Conservation (phyloP, 495 filamentous ascomycete species). For the Annulohypoxylon bovei region DNA sequence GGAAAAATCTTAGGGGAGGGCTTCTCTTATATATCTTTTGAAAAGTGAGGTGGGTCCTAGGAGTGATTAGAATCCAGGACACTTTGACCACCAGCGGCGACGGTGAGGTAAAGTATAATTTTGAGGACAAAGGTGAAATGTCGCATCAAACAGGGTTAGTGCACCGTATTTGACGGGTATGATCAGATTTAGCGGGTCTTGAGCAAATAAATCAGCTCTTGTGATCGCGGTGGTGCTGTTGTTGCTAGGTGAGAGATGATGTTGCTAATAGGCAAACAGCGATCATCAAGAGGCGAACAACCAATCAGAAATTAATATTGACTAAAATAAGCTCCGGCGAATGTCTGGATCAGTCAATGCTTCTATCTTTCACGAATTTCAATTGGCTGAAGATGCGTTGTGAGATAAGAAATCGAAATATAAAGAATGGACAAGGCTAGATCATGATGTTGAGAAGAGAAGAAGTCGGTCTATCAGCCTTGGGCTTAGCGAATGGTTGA, state of each 20-base stretch:
- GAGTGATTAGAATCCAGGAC: neutral
- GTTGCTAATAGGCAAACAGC: neutral
- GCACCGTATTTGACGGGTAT: neutral
- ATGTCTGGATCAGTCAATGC: neutral
- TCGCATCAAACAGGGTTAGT: neutral
- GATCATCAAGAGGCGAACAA: neutral
- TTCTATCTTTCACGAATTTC: neutral
- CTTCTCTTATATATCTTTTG: neutral
- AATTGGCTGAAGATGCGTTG: neutral
- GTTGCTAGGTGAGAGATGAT: neutral
- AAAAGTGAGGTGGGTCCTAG: neutral
- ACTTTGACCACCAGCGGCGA: neutral
- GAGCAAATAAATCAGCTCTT: neutral
- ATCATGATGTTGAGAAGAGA: slow-evolving; percentile 2
- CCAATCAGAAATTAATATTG: neutral
- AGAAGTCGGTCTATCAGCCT: slow-evolving; percentile 18
- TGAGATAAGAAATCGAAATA: neutral
- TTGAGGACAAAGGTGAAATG: neutral
- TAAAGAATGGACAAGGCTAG: slow-evolving; percentile 13
- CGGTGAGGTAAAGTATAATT: neutral
- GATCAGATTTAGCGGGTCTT: neutral
- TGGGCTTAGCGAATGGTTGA: slow-evolving; percentile 16
- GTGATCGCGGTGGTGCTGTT: neutral
- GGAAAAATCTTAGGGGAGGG: neutral
- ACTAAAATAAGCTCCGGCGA: neutral